Evolutionary conservation across 768 basidiomycete genomes (phyloP).

Genomic region (Erythrobasidium yunnanense): DNA sequence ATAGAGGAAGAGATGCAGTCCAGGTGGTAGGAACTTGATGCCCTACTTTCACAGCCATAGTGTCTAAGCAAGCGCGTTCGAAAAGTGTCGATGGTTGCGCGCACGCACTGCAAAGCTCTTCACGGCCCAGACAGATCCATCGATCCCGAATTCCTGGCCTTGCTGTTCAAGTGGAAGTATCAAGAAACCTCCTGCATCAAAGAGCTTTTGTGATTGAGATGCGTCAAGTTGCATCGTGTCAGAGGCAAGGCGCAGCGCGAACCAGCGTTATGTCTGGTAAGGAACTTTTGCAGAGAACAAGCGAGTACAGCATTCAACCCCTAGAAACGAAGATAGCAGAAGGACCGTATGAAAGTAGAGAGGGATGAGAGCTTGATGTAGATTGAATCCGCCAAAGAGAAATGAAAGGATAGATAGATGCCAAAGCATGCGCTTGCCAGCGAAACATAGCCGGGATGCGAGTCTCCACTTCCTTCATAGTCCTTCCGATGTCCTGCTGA

Average conservation of each 20-base stretch:
- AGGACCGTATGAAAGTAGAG: too few species aligned
- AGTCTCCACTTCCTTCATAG: too few species aligned
- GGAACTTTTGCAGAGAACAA: too few species aligned
- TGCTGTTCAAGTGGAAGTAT: constrained; percentile 37
- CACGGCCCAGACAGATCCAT: constrained; percentile 37
- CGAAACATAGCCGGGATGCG: too few species aligned
- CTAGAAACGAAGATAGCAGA: too few species aligned
- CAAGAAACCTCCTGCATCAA: constrained; percentile 41
- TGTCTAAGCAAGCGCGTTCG: neutral
- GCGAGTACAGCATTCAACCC: too few species aligned
- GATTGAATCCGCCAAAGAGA: too few species aligned
- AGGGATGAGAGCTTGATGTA: too few species aligned
- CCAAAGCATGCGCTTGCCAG: too few species aligned
- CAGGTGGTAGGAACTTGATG: constrained; percentile 43
- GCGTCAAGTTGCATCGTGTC: constrained; percentile 32
- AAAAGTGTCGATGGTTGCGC: neutral
- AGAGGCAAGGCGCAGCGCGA: neutral
- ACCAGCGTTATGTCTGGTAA: too few species aligned
- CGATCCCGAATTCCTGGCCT: constrained; percentile 43
- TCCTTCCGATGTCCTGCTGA: too few species aligned
- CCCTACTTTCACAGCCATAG: constrained; percentile 39
- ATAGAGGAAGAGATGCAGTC: constrained; percentile 43
- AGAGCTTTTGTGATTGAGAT: constrained; percentile 39
- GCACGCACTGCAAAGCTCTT: neutral
- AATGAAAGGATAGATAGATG: too few species aligned